Evolutionary conservation across 257 asterid genomes (phyloP).

Genomic region (Solanum lignicaule): DNA sequence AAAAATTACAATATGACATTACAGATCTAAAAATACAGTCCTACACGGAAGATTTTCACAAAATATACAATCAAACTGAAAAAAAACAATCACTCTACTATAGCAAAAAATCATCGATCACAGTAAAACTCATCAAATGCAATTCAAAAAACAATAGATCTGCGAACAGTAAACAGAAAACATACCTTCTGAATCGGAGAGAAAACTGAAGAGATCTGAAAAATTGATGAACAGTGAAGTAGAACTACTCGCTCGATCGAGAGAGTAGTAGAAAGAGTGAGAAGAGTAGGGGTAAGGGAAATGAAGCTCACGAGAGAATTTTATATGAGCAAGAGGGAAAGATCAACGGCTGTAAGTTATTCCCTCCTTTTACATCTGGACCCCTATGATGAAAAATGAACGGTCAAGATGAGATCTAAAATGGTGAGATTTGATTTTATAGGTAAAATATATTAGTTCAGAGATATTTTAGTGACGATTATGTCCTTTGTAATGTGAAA

Average conservation of each 20-base stretch:
- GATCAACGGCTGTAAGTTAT: constrained; percentile 31
- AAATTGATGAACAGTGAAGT: constrained; percentile 8
- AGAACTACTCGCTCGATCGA: constrained; percentile 13
- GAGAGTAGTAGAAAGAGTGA: constrained; percentile 1
- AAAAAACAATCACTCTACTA: neutral
- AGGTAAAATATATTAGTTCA: neutral
- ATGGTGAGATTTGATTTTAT: neutral
- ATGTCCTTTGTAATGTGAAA: neutral
- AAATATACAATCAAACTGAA: neutral
- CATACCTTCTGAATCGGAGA: constrained; percentile 17
- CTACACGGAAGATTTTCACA: neutral
- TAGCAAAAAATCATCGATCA: neutral
- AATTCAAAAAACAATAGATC: neutral
- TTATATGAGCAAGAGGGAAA: constrained; percentile 21
- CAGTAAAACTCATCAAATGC: neutral
- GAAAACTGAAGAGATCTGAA: neutral
- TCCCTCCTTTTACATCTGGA: constrained; percentile 36
- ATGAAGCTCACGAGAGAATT: constrained; percentile 10
- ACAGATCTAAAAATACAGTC: neutral
- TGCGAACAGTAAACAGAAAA: neutral
- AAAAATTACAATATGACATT: too few species aligned
- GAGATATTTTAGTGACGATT: neutral
- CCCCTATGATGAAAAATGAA: neutral
- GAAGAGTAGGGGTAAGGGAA: neutral
- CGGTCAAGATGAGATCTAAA: constrained; percentile 20